Conservation (phyloP, 1,284 basidiomycete species). For the Fomitopsis pinicola region DNA sequence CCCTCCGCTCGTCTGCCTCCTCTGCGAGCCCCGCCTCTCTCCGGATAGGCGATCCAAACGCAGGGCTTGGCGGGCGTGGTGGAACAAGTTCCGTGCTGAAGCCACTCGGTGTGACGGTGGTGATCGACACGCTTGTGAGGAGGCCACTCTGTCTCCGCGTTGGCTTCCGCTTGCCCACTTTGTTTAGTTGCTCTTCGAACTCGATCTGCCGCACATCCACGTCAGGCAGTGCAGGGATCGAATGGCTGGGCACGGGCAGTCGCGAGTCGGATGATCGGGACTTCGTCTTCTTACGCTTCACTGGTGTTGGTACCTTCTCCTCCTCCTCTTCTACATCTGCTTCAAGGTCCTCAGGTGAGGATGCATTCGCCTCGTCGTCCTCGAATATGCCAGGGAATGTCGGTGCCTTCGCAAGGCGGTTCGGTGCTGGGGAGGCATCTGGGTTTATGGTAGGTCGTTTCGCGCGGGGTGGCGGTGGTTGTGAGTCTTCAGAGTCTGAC, state of each 20-base stretch:
- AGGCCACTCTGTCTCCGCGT: slow-evolving; percentile 66
- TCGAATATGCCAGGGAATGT: slow-evolving; percentile 64
- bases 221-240: slow-evolving; percentile 27
- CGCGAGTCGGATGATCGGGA: slow-evolving; percentile 30
- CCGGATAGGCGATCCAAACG: slow-evolving; percentile 59
- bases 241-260: slow-evolving; percentile 41
- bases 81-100: slow-evolving; percentile 33
- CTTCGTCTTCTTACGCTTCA: slow-evolving; percentile 24
- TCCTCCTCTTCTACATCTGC: slow-evolving; percentile 39
- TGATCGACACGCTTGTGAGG: slow-evolving; percentile 34
- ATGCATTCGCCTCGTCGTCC: slow-evolving; percentile 51
- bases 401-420: slow-evolving; percentile 61
- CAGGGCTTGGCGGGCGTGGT: slow-evolving; percentile 56
- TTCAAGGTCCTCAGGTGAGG: slow-evolving; percentile 27
- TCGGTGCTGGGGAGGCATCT: slow-evolving; percentile 43
- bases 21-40: slow-evolving; percentile 50
- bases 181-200: slow-evolving; percentile 27
- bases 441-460: slow-evolving; percentile 37
- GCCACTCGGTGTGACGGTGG: slow-evolving; percentile 21
- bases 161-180: slow-evolving; percentile 43
- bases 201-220: slow-evolving; percentile 23
- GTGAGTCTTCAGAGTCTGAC: slow-evolving; percentile 34
- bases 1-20: slow-evolving; percentile 50
- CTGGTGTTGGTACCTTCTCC: slow-evolving; percentile 29
- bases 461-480: slow-evolving; percentile 44